These are phyloP conservation scores for Platismatia glauca DNA, from an alignment of 495 filamentous ascomycete species.

Conservation along the genomic window DNA sequence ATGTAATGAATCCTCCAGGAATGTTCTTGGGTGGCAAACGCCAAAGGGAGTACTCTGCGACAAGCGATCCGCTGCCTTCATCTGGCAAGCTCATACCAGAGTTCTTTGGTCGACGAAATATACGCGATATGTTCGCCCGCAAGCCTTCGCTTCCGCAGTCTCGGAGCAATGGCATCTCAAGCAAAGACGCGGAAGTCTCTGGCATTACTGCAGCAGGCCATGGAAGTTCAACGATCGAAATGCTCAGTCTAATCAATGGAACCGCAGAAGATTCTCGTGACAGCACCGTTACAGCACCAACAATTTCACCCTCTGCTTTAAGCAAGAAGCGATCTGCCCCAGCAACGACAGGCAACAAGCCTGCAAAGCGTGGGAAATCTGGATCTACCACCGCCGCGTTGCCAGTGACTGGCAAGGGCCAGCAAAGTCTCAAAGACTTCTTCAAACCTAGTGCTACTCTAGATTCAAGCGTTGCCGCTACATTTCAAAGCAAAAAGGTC, in stretches of 20 bases:
- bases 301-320: background rate
- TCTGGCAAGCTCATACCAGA: constrained; percentile 81
- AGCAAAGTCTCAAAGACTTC: constrained; percentile 75
- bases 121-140: constrained; percentile 82
- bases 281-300: background rate
- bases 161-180: background rate
- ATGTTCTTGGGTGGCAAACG: constrained; percentile 65
- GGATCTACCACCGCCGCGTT: constrained; percentile 20
- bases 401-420: constrained; percentile 39
- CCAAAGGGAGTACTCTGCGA: constrained; percentile 50
- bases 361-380: constrained; percentile 43
- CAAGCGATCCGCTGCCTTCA: constrained; percentile 56
- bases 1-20: constrained; percentile 73
- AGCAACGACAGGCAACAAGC: constrained; percentile 5
- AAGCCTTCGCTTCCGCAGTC: constrained; percentile 36
- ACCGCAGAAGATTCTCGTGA: background rate
- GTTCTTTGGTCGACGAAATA: constrained; percentile 73
- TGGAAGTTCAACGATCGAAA: background rate
- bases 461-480: background rate
- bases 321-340: constrained; percentile 13
- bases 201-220: background rate
- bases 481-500: background rate
- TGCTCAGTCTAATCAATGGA: background rate
- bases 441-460: constrained; percentile 52
- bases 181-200: background rate